A percentile compares a stretch with the other conserved stretches of the same genome.
Conservation (phyloP, 768 basidiomycete species). For the Mrakia gelida region DNA sequence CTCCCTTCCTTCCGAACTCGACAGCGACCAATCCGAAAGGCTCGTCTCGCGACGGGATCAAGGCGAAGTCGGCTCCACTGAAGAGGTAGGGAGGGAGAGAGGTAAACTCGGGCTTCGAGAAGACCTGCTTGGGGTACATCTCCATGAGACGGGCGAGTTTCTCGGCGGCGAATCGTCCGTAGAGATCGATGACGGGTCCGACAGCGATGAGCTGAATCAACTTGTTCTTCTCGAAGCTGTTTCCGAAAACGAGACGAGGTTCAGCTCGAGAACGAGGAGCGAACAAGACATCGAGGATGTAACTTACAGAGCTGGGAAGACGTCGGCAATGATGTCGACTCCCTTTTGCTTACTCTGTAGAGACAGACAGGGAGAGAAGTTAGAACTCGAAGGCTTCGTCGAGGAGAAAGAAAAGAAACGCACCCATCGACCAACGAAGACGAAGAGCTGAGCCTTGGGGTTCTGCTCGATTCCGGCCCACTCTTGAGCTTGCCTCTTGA, state of each 20-base stretch:
- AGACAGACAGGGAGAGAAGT: conserved; percentile 40
- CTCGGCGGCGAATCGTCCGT: conserved; percentile 91
- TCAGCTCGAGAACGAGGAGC: too few species aligned
- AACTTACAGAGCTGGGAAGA: conserved; percentile 70
- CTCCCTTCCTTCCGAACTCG: conserved; percentile 94
- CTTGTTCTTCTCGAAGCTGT: conserved; percentile 67
- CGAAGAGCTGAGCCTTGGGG: conserved; percentile 81
- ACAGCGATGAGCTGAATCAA: conserved; percentile 82
- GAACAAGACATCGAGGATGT: too few species aligned
- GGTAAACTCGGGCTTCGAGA: conserved; percentile 92
- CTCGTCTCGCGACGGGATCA: conserved; percentile 93
- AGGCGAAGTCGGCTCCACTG: conserved; percentile 88
- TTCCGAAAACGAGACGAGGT: too few species aligned
- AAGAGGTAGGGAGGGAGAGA: conserved; percentile 88
- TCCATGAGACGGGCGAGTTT: conserved; percentile 91
- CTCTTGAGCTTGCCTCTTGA: conserved; percentile 88
- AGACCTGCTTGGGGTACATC: conserved; percentile 87
- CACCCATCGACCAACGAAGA: conserved; percentile 89
- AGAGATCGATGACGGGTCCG: conserved; percentile 91
- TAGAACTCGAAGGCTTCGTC: background rate
- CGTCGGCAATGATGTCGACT: conserved; percentile 93
- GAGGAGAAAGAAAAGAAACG: background rate
- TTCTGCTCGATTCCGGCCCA: conserved; percentile 93
- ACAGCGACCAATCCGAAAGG: conserved; percentile 95
- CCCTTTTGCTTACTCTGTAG: conserved; percentile 73